These are phyloP conservation scores for Aspergillus melleus DNA, from an alignment of 2,329 filamentous ascomycete species.

Conservation along the genomic window DNA sequence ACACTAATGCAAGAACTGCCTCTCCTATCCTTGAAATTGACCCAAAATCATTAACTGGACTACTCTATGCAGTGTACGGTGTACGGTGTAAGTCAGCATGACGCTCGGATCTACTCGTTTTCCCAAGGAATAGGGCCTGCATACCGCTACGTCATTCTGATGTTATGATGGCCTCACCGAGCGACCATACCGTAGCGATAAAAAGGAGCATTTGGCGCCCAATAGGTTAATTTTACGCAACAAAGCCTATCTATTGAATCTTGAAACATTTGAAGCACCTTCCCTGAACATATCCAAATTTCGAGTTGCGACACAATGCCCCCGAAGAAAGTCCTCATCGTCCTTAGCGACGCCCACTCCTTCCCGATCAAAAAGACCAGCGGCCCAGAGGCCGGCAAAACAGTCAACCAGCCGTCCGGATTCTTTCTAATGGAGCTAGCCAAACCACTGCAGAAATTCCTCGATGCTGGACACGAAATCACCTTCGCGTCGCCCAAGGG, in stretches of 20 bases:
- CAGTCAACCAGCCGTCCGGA: constrained; percentile 31
- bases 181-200: not conserved
- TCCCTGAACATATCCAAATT: too few species aligned
- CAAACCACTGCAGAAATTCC: constrained; percentile 38
- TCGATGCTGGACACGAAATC: constrained; percentile 42
- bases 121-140: not conserved
- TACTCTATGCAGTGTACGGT: not conserved
- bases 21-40: too few species aligned
- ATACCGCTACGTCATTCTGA: constrained; percentile 44
- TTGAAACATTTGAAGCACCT: not conserved
- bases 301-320: constrained; percentile 18
- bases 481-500: constrained; percentile 49
- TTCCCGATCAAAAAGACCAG: constrained; percentile 37
- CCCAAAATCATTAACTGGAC: too few species aligned
- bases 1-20: too few species aligned
- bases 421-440: constrained; percentile 44
- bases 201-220: not conserved
- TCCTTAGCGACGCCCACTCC: constrained; percentile 45
- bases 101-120: not conserved
- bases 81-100: not conserved
- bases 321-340: constrained; percentile 45
- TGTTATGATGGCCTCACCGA: not conserved
- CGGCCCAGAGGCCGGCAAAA: constrained; percentile 22
- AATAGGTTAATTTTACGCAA: not conserved
- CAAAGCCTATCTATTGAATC: too few species aligned